A percentile compares a stretch with the other conserved stretches of the same genome.
phyloP scores from a whole-genome alignment of 2,329 filamentous ascomycete species.

The Alternaria incomplexa region DNA sequence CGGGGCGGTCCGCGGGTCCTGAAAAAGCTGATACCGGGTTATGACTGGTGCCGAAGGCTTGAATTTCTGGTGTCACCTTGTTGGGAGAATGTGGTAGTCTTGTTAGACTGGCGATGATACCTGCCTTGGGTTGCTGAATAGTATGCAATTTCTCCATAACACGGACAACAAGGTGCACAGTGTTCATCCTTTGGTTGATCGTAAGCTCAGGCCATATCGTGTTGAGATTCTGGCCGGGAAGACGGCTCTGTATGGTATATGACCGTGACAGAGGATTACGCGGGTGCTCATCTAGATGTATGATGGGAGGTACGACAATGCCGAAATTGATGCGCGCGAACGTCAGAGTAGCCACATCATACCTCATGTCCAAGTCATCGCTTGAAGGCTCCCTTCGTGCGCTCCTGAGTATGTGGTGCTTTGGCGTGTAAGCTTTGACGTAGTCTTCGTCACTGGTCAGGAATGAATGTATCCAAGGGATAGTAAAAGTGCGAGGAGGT shows the following conservation, averaged over 20 bases:
- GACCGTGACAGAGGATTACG: background rate
- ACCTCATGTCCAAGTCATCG: background rate
- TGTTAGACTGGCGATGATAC: background rate
- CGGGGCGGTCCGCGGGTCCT: background rate
- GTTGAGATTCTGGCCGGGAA: background rate
- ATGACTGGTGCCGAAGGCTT: fast-evolving
- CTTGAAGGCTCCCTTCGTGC: background rate
- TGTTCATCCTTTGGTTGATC: background rate
- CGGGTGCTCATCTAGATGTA: background rate
- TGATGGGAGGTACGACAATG: background rate
- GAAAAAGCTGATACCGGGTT: background rate
- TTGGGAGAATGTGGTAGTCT: background rate
- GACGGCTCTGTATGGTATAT: background rate
- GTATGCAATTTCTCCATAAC: background rate
- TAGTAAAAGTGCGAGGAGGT: background rate
- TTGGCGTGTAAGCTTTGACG: background rate
- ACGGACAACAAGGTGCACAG: background rate
- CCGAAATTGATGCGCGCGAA: background rate
- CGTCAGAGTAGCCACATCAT: background rate
- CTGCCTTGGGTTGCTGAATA: background rate
- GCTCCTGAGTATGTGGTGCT: background rate
- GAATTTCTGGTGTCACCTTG: fast-evolving
- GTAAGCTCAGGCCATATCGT: background rate
- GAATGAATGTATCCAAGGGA: background rate
- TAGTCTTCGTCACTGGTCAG: background rate